A percentile compares a stretch with the other conserved stretches of the same genome.
Conservation (phyloP, 495 filamentous ascomycete genomes). For the Clohesyomyces aquaticus region DNA sequence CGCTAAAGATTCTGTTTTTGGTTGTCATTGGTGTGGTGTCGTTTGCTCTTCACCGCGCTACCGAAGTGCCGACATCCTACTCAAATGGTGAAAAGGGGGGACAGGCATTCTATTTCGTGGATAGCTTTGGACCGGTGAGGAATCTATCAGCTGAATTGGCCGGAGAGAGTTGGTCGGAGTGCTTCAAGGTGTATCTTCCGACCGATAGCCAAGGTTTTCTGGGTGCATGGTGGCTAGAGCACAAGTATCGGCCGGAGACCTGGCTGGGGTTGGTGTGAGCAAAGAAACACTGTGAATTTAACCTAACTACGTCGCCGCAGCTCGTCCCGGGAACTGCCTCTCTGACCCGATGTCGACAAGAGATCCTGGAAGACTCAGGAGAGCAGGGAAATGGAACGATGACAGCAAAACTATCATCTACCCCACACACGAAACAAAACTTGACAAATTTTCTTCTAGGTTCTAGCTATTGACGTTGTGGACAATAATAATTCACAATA, state of each 20-base stretch:
- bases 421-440: no score
- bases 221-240: conserved; percentile 21
- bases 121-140: conserved; percentile 18
- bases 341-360: not conserved
- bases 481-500: no score
- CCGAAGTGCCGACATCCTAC: conserved; percentile 17
- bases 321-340: not conserved
- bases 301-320: not conserved
- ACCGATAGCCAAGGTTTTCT: conserved; percentile 18
- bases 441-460: no score
- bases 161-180: conserved; percentile 18
- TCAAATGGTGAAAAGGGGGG: conserved; percentile 12
- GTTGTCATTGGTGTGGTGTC: conserved; percentile 15
- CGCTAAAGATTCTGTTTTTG: conserved; percentile 16
- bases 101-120: conserved; percentile 19
- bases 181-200: conserved; percentile 21
- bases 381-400: no score
- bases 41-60: conserved; percentile 14
- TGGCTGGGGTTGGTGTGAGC: conserved; percentile 20
- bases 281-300: conserved; percentile 5
- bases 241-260: conserved; percentile 14
- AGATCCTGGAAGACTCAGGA: no score
- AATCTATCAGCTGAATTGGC: conserved; percentile 16
- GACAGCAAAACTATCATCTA: no score
- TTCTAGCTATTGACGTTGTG: no score